Percentiles rank a stretch among this genome's conserved stretches.
Conservation (phyloP, 2,329 filamentous ascomycete species). For the Dothistroma pini region DNA sequence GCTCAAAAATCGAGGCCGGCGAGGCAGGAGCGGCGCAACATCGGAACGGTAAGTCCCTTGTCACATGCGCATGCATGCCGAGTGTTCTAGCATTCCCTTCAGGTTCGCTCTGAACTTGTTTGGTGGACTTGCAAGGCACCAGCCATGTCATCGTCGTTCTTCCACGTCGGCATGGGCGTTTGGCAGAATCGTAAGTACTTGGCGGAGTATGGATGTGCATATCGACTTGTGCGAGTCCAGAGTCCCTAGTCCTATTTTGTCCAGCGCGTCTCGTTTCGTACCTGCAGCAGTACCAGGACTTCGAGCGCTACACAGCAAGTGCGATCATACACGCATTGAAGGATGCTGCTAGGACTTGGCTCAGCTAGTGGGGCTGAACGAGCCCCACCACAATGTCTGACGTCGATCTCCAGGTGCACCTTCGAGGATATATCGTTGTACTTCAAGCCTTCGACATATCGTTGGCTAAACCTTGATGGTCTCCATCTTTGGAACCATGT, state of each 20-base stretch:
- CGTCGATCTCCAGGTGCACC: background rate
- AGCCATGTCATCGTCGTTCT: too few relatives aligned
- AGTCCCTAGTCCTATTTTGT: too few relatives aligned
- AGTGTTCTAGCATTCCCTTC: too few relatives aligned
- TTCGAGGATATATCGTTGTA: background rate
- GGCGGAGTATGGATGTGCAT: too few relatives aligned
- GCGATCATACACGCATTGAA: background rate
- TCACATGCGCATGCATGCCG: background rate
- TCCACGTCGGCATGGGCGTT: too few relatives aligned
- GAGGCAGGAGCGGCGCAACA: background rate
- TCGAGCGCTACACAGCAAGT: background rate
- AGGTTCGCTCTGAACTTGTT: too few relatives aligned
- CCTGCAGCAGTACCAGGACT: background rate
- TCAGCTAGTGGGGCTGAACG: background rate
- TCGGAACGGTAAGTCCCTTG: background rate
- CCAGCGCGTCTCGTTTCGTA: background rate
- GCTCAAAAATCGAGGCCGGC: too few relatives aligned
- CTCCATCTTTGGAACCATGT: constrained; percentile 13
- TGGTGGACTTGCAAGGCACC: too few relatives aligned
- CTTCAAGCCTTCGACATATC: background rate
- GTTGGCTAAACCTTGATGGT: background rate
- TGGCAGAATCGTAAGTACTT: too few relatives aligned
- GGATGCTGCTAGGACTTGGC: background rate
- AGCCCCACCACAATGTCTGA: background rate
- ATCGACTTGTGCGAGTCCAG: too few relatives aligned